Conservation (phyloP, 768 basidiomycete species). For the Boletellus ananiceps region DNA sequence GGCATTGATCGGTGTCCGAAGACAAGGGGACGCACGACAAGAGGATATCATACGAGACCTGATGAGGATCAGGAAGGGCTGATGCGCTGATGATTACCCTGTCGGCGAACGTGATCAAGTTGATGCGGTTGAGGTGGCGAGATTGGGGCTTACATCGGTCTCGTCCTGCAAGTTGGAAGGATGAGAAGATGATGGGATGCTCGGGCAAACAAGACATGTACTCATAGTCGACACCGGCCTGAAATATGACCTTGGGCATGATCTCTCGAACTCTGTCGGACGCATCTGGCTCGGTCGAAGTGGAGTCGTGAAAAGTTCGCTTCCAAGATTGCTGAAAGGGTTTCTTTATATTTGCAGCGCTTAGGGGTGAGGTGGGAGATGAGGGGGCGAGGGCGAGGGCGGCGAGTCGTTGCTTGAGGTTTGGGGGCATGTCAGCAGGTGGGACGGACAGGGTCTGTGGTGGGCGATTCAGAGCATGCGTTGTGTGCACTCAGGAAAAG, state of each 20-base stretch:
- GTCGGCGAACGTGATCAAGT: slow-evolving; percentile 8
- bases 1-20: slow-evolving; percentile 1
- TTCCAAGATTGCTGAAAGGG: slow-evolving; percentile 56
- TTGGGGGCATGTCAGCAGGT: slow-evolving; percentile 30
- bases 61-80: slow-evolving; percentile 73
- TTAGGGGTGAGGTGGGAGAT: slow-evolving; percentile 39
- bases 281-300: slow-evolving; percentile 25
- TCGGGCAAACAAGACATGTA: slow-evolving; percentile 36
- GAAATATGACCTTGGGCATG: slow-evolving; percentile 72
- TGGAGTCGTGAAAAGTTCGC: slow-evolving; percentile 28
- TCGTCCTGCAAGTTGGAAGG: slow-evolving; percentile 49
- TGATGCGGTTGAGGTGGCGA: background rate
- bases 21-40: slow-evolving; percentile 50
- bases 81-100: slow-evolving; percentile 85
- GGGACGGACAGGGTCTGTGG: background rate
- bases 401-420: slow-evolving; percentile 63
- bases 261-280: slow-evolving; percentile 55
- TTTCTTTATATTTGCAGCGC: slow-evolving; percentile 24
- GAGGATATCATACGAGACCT: slow-evolving; percentile 73
- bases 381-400: slow-evolving; percentile 55
- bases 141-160: slow-evolving; percentile 65
- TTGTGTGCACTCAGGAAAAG: background rate
- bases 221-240: slow-evolving; percentile 90
- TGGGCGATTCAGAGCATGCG: background rate
- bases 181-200: slow-evolving; percentile 14